Conservation (phyloP, 495 filamentous ascomycete species). For the Penicillium taxi region DNA sequence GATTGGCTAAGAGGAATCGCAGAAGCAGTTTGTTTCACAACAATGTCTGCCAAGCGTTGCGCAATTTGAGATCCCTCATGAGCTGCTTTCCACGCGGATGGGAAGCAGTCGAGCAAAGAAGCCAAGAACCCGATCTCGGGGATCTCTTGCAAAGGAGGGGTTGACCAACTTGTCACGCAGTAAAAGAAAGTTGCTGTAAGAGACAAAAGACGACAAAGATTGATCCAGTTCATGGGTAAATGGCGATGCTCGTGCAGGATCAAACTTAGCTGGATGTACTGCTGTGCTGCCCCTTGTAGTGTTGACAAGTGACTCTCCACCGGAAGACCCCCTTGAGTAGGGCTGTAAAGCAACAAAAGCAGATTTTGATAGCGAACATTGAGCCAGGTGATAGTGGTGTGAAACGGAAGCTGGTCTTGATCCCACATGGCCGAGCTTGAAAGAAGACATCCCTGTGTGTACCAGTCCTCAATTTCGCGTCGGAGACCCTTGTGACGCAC, state of each 20-base stretch:
- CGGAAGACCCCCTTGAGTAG: slow-evolving; percentile 4
- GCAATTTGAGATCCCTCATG: slow-evolving; percentile 3
- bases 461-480: slow-evolving; percentile 20
- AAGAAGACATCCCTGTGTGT: slow-evolving; percentile 19
- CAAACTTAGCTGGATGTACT: slow-evolving; percentile 19
- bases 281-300: slow-evolving; percentile 19
- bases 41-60: background rate
- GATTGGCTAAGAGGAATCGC: slow-evolving; percentile 2
- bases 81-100: slow-evolving; percentile 4
- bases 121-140: slow-evolving; percentile 4
- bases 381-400: slow-evolving; percentile 23
- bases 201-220: slow-evolving; percentile 16
- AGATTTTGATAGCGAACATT: slow-evolving; percentile 23
- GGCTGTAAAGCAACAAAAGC: slow-evolving; percentile 15
- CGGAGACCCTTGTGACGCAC: slow-evolving; percentile 8
- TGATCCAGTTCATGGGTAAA: slow-evolving; percentile 22
- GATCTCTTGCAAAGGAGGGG: background rate
- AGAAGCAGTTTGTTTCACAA: background rate
- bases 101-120: slow-evolving; percentile 2
- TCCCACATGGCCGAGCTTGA: slow-evolving; percentile 14
- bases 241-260: slow-evolving; percentile 21
- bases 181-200: slow-evolving; percentile 12
- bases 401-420: slow-evolving; percentile 20
- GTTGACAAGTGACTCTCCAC: slow-evolving; percentile 9
- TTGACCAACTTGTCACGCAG: slow-evolving; percentile 5